Evolutionary conservation across 2,329 filamentous ascomycete genomes (phyloP).

Genomic region (Dothidotthia symphoricarpi): DNA sequence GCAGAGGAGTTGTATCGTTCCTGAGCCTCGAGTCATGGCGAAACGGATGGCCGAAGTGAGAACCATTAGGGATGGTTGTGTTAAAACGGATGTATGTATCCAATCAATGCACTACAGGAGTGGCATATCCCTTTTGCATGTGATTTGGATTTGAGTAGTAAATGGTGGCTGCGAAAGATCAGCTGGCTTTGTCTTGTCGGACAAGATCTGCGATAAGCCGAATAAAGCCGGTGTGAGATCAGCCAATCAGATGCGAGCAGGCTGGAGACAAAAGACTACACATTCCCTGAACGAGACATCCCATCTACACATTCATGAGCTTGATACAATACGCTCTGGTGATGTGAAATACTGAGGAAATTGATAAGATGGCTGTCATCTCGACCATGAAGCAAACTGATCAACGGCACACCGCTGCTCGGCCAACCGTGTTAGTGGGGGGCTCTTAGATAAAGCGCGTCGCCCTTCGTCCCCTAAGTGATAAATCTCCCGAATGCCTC

Average conservation of each 20-base stretch:
- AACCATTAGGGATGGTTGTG: neutral
- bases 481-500: constrained; percentile 22
- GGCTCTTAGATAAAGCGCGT: constrained; percentile 25
- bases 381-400: constrained; percentile 11
- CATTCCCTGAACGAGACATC: neutral
- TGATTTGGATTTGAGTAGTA: neutral
- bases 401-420: constrained; percentile 21
- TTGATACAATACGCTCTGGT: neutral
- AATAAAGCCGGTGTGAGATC: constrained; percentile 8
- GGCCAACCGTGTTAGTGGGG: constrained; percentile 33
- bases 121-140: no score
- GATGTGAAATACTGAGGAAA: neutral
- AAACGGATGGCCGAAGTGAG: constrained; percentile 28
- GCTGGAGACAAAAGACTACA: neutral
- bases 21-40: constrained; percentile 16
- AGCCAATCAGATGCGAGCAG: constrained; percentile 5
- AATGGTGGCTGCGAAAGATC: constrained; percentile 8
- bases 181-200: constrained; percentile 9
- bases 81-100: neutral
- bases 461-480: constrained; percentile 33
- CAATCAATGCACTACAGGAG: no score
- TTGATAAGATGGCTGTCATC: no score
- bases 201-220: constrained; percentile 3
- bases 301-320: neutral
- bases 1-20: constrained; percentile 59